Conservation (phyloP, 768 basidiomycete species). For the Amanita fuliginea region DNA sequence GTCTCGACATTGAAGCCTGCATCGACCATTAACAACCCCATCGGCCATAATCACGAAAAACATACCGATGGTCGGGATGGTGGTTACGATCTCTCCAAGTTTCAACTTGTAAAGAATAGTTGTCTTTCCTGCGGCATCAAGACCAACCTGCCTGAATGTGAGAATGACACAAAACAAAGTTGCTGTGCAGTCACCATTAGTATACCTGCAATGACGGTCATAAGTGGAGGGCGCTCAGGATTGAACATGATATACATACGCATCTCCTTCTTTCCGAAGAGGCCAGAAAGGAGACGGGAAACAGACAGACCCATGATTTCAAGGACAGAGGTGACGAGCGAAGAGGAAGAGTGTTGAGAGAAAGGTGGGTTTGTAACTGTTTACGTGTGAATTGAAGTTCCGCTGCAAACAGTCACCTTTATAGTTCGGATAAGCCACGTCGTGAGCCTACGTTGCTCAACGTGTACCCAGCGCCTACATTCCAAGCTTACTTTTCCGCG, state of each 20-base stretch:
- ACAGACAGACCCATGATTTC: conserved; percentile 69
- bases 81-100: conserved; percentile 99
- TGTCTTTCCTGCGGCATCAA: conserved; percentile 98
- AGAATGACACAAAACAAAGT: conserved; percentile 12
- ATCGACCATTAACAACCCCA: conserved; percentile 12
- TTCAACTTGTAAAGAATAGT: conserved; percentile 99
- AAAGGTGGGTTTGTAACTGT: conserved; percentile 18
- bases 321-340: conserved; percentile 16
- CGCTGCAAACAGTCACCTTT: conserved; percentile 21
- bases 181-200: conserved; percentile 59
- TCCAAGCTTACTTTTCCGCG: not conserved
- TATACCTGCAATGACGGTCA: conserved; percentile 57
- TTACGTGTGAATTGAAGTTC: conserved; percentile 39
- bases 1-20: conserved; percentile 99
- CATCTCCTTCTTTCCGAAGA: conserved; percentile 99
- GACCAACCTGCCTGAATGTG: conserved; percentile 63
- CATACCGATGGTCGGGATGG: conserved; percentile 98
- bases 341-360: conserved; percentile 1
- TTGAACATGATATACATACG: conserved; percentile 48
- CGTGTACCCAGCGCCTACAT: conserved; percentile 1
- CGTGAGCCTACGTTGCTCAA: conserved; percentile 7
- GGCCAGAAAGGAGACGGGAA: conserved; percentile 63
- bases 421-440: not conserved
- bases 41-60: conserved; percentile 11
- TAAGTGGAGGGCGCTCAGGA: conserved; percentile 18